Conservation (phyloP, 108 stramenopile genomes). For the Ochromonas danica region DNA sequence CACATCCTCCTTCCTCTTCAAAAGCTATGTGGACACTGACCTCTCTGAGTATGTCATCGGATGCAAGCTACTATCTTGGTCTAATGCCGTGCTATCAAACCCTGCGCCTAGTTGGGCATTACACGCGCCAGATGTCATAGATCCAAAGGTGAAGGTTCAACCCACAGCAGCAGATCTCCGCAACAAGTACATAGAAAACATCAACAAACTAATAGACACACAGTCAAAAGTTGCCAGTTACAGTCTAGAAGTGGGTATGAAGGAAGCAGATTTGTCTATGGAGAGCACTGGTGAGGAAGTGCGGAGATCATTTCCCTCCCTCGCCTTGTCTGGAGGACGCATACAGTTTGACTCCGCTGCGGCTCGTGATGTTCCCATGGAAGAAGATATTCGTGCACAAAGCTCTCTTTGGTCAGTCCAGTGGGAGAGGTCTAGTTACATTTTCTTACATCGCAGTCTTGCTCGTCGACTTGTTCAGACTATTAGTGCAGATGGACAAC, state of each 20-base stretch:
- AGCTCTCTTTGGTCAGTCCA: not conserved
- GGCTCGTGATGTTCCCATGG: not conserved
- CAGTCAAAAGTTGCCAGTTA: not conserved
- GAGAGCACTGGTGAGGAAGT: not conserved
- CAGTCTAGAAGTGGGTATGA: not conserved
- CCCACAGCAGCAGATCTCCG: conserved; percentile 5
- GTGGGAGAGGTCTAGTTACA: not conserved
- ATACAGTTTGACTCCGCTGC: not conserved
- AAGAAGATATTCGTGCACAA: not conserved
- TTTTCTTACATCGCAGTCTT: not conserved
- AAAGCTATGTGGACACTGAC: not conserved
- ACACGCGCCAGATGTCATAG: not conserved
- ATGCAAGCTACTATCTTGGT: not conserved
- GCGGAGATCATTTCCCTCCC: not conserved
- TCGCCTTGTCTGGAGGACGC: not conserved
- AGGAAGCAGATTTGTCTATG: not conserved
- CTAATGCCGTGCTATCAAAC: not conserved
- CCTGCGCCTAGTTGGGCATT: not conserved
- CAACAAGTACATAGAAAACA: conserved; percentile 7
- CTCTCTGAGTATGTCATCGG: not conserved
- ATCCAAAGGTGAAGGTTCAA: conserved; percentile 14
- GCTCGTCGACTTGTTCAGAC: not conserved
- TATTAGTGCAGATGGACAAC: not conserved
- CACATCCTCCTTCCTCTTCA: not conserved
- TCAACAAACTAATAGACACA: not conserved